These are phyloP conservation scores for Penicillium sp. DNA, from an alignment of 2,329 filamentous ascomycete species.

Conservation along the genomic window DNA sequence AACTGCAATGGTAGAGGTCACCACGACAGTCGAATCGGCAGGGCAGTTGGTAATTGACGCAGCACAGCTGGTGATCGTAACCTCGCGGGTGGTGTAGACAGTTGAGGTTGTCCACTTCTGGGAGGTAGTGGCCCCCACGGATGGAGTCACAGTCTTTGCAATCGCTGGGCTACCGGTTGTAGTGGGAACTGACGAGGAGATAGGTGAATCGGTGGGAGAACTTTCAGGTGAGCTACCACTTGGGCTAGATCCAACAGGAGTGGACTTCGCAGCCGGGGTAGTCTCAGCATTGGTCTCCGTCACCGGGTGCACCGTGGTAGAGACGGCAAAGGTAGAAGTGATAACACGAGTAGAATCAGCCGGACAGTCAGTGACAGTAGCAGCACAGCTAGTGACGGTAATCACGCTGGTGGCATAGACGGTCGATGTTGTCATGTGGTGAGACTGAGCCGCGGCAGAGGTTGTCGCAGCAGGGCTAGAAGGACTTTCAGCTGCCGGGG, in stretches of 20 bases:
- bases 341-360: conserved; percentile 50
- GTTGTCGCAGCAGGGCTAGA: conserved; percentile 24
- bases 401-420: conserved; percentile 36
- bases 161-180: not conserved
- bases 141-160: not conserved
- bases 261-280: conserved; percentile 2
- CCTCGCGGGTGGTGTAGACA: conserved; percentile 35
- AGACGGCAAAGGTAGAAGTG: conserved; percentile 57
- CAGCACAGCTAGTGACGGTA: conserved; percentile 42
- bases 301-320: conserved; percentile 60
- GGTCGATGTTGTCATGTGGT: conserved; percentile 34
- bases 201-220: not conserved
- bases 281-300: conserved; percentile 25
- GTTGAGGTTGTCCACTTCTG: conserved; percentile 37
- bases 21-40: conserved; percentile 48
- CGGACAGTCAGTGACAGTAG: conserved; percentile 51
- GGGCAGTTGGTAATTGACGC: conserved; percentile 52
- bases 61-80: conserved; percentile 43
- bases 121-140: not conserved
- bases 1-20: conserved; percentile 57
- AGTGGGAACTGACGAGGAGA: not conserved
- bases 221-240: not conserved
- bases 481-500: not conserved
- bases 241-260: not conserved
- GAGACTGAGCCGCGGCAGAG: not conserved